phyloP scores from a whole-genome alignment of 1,139 yeast genomes.

The Candida sp. region DNA sequence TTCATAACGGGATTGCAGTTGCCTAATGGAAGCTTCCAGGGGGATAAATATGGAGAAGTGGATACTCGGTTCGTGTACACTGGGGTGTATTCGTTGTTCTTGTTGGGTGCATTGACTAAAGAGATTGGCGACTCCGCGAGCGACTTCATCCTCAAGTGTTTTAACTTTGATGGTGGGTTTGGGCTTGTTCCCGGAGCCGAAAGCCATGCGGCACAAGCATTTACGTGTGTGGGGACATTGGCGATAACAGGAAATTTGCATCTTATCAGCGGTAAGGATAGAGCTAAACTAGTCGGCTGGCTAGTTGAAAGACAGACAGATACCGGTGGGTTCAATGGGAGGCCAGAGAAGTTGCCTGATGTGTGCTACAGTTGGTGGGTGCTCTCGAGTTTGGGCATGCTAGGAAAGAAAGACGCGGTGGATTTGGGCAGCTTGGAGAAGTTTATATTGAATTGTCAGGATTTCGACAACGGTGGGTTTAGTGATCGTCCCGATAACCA shows the following conservation, averaged over 20 bases:
- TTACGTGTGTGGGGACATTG: slow-evolving; percentile 83
- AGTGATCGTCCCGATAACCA: slow-evolving; percentile 92
- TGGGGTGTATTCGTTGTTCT: slow-evolving; percentile 73
- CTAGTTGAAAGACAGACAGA: slow-evolving; percentile 85
- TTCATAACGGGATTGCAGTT: slow-evolving; percentile 63
- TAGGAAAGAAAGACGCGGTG: slow-evolving; percentile 75
- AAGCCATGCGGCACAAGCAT: slow-evolving; percentile 93
- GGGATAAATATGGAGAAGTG: slow-evolving; percentile 90
- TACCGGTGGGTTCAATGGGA: slow-evolving; percentile 92
- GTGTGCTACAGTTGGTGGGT: slow-evolving; percentile 99
- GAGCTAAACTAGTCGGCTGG: slow-evolving; percentile 63
- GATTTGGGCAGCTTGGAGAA: slow-evolving; percentile 59
- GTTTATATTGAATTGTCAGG: slow-evolving; percentile 83
- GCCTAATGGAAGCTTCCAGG: slow-evolving; percentile 81
- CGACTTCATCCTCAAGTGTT: slow-evolving; percentile 67
- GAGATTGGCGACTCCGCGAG: slow-evolving; percentile 70
- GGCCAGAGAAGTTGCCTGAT: slow-evolving; percentile 96
- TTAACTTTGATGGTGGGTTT: slow-evolving; percentile 95
- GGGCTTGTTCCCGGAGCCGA: slow-evolving; percentile 96
- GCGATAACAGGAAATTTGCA: slow-evolving; percentile 69
- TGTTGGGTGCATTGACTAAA: slow-evolving; percentile 66
- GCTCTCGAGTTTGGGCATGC: slow-evolving; percentile 73
- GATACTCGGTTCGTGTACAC: slow-evolving; percentile 92
- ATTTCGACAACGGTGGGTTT: slow-evolving; percentile 80
- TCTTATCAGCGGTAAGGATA: slow-evolving; percentile 43